Evolutionary conservation across 2,329 filamentous ascomycete species (phyloP).

Genomic region (Colletotrichum navitas): DNA sequence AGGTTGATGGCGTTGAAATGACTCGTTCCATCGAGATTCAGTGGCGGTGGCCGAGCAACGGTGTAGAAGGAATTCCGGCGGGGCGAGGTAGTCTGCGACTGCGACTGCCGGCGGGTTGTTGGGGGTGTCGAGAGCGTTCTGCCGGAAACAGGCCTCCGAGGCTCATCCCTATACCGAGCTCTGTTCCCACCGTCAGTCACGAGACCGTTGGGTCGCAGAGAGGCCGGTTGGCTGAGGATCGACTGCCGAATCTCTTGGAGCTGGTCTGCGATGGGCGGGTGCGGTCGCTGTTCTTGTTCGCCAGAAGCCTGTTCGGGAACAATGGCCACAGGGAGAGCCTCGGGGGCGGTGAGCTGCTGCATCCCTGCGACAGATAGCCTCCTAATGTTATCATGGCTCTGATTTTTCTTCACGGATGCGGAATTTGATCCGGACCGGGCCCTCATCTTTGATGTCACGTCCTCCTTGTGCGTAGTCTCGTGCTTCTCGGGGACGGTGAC

Average conservation of each 20-base stretch:
- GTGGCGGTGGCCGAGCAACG: slow-evolving; percentile 56
- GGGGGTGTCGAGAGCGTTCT: slow-evolving; percentile 68
- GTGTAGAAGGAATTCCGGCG: slow-evolving; percentile 66
- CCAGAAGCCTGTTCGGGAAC: slow-evolving; percentile 54
- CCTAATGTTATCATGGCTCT: slow-evolving; percentile 60
- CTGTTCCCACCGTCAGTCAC: slow-evolving; percentile 45
- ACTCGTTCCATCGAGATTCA: slow-evolving; percentile 55
- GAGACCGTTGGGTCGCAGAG: slow-evolving; percentile 46
- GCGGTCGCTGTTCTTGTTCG: slow-evolving; percentile 54
- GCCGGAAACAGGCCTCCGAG: slow-evolving; percentile 52
- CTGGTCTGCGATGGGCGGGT: slow-evolving; percentile 51
- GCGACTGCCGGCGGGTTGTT: slow-evolving; percentile 56
- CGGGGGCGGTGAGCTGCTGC: slow-evolving; percentile 68
- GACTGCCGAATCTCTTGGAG: slow-evolving; percentile 48
- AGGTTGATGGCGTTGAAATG: slow-evolving; percentile 29
- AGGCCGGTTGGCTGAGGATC: slow-evolving; percentile 48
- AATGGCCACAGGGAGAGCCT: slow-evolving; percentile 68
- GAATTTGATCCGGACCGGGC: slow-evolving; percentile 34
- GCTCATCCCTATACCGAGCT: slow-evolving; percentile 47
- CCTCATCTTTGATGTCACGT: slow-evolving; percentile 8
- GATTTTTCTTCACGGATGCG: slow-evolving; percentile 44
- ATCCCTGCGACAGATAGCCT: slow-evolving; percentile 71
- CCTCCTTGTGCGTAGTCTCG: slow-evolving; percentile 14
- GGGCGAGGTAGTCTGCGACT: slow-evolving; percentile 50
- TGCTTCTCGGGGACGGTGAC: slow-evolving; percentile 24